Evolutionary conservation across 495 filamentous ascomycete species (phyloP), one percentile per base, ranked within the genome.

Genomic region (Penicillium bialowiezense): DNA sequence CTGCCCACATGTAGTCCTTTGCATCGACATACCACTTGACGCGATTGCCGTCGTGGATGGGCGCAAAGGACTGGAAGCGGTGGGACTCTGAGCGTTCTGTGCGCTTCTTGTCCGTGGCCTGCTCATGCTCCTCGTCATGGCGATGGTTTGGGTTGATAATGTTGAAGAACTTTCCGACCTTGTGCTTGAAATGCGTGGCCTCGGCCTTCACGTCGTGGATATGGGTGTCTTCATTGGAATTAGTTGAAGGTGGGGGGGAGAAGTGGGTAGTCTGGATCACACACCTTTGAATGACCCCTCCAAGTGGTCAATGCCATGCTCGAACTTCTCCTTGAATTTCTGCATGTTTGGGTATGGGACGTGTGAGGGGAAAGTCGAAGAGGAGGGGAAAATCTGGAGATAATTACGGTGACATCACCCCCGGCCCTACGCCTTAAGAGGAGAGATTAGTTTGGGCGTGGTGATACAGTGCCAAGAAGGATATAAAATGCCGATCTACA

Each of bases 11-110:
- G 65, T 97, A 97, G 67, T 97, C 88, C 31, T 87, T 74, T 0
- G 87, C 92, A 63, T 97, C 92, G 7, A 96, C 88, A 74, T 97
- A 97, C 91, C 91, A 97, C 73, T 97, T 97, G 50, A 96, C 77
- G 48, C 84, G 79, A 64, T 97, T 96, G 9, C 88, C 88, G 12
- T 90, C 82, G 18, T 81, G 81, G 57, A 91, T 82, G 1, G 91
- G 91, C 5, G 91, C 91, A 65, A 89, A 98, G 10, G 88, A 91
- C 10, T 83, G 58, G 68, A 89, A 97, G n/a, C 91, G 83, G 52
- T 97, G 86, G 19, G 78, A 80, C 47, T 91, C 80, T 52, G 78
- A 69, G 50, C 96, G 86, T 15, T 63, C 73, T 17, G 74, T 82
- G 35, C 92, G 82, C 65, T 95, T 93, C 40, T 75, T 75, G 61